phyloP scores from a whole-genome alignment of 2,329 filamentous ascomycete species.

The Clonostachys chloroleuca region DNA sequence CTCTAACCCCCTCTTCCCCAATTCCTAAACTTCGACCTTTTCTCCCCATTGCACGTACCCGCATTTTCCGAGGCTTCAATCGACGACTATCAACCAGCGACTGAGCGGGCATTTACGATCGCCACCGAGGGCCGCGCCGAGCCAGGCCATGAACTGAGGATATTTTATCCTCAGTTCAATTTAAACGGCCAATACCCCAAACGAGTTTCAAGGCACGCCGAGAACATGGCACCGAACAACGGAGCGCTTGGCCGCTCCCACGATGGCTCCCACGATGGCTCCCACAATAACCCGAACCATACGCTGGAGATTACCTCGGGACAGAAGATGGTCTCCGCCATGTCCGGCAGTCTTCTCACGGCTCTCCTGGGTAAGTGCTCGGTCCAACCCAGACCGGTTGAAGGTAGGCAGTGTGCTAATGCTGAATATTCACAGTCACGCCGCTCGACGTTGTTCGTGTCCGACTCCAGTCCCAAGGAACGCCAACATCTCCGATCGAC shows the following conservation, averaged over 20 bases:
- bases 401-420: background rate
- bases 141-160: conserved; percentile 19
- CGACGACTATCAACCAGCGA: too few species aligned
- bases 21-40: too few species aligned
- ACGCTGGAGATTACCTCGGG: conserved; percentile 68
- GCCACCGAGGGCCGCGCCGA: conserved; percentile 14
- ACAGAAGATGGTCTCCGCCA: conserved; percentile 94
- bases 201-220: too few species aligned
- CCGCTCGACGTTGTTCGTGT: conserved; percentile 96
- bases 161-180: too few species aligned
- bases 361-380: conserved; percentile 71
- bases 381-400: background rate
- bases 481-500: conserved; percentile 43
- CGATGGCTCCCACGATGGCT: background rate
- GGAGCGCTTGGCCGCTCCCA: background rate
- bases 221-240: too few species aligned
- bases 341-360: conserved; percentile 84
- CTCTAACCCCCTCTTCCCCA: too few species aligned
- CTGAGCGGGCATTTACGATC: too few species aligned
- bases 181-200: too few species aligned
- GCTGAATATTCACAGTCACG: conserved; percentile 57
- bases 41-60: too few species aligned
- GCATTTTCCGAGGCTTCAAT: too few species aligned
- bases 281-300: conserved; percentile 16
- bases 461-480: conserved; percentile 79